A percentile compares a stretch with the other conserved stretches of the same genome.
phyloP scores from a whole-genome alignment of 768 basidiomycete genomes.

The Harrya chromipes region DNA sequence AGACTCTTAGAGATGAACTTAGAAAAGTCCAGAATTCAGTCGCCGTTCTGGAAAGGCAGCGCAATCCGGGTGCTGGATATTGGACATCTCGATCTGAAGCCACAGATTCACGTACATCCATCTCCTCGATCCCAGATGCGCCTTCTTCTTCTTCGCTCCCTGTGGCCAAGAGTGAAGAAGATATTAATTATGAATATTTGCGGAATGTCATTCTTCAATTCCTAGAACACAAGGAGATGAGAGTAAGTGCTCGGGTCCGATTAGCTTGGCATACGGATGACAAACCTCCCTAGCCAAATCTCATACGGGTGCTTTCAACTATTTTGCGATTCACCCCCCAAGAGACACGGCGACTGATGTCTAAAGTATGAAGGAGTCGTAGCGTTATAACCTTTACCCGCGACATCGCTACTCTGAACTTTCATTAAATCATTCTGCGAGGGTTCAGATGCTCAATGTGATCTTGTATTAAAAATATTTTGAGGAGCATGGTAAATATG shows the following conservation, averaged over 20 bases:
- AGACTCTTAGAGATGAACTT: conserved; percentile 91
- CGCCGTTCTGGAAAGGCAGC: conserved; percentile 82
- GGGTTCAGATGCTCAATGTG: too few relatives aligned
- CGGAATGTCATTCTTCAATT: conserved; percentile 97
- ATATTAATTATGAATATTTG: conserved; percentile 93
- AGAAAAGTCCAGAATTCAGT: conserved; percentile 95
- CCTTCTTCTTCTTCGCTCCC: conserved; percentile 37
- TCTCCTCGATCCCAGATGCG: conserved; percentile 42
- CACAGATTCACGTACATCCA: conserved; percentile 34
- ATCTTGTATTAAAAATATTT: too few relatives aligned
- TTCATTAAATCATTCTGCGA: too few relatives aligned
- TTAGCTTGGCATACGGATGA: not conserved
- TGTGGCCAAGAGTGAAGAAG: conserved; percentile 65
- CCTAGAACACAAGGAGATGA: conserved; percentile 97
- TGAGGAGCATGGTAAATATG: too few relatives aligned
- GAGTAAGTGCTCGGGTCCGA: conserved; percentile 53
- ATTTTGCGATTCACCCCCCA: conserved; percentile 94
- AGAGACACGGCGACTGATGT: conserved; percentile 83
- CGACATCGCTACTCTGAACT: too few relatives aligned
- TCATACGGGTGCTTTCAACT: conserved; percentile 87
- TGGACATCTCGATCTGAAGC: conserved; percentile 58
- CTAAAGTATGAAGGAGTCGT: conserved; percentile 60
- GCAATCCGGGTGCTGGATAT: conserved; percentile 93
- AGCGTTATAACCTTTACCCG: too few relatives aligned
- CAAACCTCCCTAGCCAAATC: conserved; percentile 59